Evolutionary conservation across 164 flowering plant genomes (phyloP).

Genomic region (Kalanchoe fedtschenkoi): DNA sequence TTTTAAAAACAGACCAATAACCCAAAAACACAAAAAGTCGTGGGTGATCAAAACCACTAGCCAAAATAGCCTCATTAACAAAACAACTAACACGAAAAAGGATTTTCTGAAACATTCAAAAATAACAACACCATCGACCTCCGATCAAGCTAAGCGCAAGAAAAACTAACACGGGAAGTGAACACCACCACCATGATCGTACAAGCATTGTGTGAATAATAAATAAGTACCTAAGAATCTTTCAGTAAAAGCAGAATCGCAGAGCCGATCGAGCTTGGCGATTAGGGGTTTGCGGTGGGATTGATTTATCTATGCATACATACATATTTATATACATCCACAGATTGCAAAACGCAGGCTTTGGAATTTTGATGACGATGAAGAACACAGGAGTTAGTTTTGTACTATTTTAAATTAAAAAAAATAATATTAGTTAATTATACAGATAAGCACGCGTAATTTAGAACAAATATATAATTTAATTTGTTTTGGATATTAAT

Average conservation of each 20-base stretch:
- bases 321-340: background rate
- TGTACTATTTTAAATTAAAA: too few relatives aligned
- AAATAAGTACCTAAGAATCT: background rate
- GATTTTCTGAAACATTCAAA: background rate
- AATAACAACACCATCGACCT: background rate
- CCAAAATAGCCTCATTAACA: too few relatives aligned
- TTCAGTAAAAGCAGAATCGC: background rate
- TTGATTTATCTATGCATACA: too few relatives aligned
- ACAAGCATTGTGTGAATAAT: background rate
- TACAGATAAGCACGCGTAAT: too few relatives aligned
- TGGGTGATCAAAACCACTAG: background rate
- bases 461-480: too few relatives aligned
- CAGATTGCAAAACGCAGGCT: constrained; percentile 3
- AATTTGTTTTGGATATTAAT: too few relatives aligned
- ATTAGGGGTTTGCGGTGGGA: constrained; percentile 3
- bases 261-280: background rate
- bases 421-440: too few relatives aligned
- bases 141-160: background rate
- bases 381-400: too few relatives aligned
- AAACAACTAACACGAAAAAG: background rate
- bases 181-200: too few relatives aligned
- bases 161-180: background rate
- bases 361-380: constrained; percentile 1
- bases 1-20: background rate
- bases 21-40: too few relatives aligned